phyloP scores from a whole-genome alignment of 352 stramenopile species.

The Phytopythium boreale region DNA sequence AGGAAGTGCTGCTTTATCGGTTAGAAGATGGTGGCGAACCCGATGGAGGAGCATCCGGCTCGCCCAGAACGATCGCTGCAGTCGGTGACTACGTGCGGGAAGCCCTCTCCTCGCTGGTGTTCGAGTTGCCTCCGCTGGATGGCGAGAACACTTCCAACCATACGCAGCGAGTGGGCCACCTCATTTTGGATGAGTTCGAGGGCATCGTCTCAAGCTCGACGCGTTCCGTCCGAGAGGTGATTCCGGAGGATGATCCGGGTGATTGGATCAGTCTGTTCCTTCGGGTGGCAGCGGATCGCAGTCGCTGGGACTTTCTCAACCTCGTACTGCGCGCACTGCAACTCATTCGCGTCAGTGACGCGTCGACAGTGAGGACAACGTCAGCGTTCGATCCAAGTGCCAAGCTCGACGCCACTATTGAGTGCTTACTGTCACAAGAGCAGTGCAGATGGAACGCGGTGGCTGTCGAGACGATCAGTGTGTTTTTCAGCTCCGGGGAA shows the following conservation, averaged over 20 bases:
- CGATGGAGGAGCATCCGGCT: background rate
- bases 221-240: background rate
- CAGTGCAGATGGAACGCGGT: constrained; percentile 39
- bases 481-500: constrained; percentile 14
- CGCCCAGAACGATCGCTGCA: background rate
- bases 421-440: background rate
- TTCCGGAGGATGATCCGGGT: constrained; percentile 1
- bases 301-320: constrained; percentile 44
- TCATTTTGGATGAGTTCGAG: constrained; percentile 58
- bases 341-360: constrained; percentile 13
- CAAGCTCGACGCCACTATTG: background rate
- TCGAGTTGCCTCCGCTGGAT: background rate
- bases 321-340: constrained; percentile 37
- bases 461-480: constrained; percentile 44
- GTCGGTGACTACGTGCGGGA: constrained; percentile 14
- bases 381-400: background rate
- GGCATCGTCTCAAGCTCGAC: constrained; percentile 6
- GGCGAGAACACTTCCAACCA: constrained; percentile 25
- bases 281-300: constrained; percentile 17
- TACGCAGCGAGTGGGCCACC: constrained; percentile 46
- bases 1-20: constrained; percentile 25
- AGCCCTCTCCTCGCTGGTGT: constrained; percentile 14
- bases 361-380: background rate
- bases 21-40: background rate
- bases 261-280: constrained; percentile 25